Evolutionary conservation across 208 protist species (phyloP).

Genomic region (Angomonas deanei): DNA sequence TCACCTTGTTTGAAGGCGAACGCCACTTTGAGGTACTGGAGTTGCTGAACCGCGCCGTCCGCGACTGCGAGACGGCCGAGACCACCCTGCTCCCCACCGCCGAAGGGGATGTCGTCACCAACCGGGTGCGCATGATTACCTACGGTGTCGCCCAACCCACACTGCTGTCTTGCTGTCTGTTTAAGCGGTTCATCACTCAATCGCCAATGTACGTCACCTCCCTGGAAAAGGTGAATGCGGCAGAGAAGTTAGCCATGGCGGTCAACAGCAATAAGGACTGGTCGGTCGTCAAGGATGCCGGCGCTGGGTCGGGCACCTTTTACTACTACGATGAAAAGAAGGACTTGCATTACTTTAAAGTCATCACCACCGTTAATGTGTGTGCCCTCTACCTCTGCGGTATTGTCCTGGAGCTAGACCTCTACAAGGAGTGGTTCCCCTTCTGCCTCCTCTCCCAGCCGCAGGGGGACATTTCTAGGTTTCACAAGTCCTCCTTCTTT

Average conservation of each 20-base stretch:
- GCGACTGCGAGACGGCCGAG: constrained; percentile 16
- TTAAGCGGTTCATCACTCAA: constrained; percentile 30
- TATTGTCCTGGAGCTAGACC: constrained; percentile 49
- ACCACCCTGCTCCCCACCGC: constrained; percentile 9
- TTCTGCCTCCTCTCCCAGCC: constrained; percentile 27
- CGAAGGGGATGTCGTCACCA: constrained; percentile 17
- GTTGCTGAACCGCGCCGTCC: constrained; percentile 22
- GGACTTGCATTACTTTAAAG: constrained; percentile 49
- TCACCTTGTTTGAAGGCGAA: constrained; percentile 30
- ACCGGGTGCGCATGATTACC: constrained; percentile 11
- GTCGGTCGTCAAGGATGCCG: constrained; percentile 18
- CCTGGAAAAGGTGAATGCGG: constrained; percentile 12
- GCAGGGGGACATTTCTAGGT: constrained; percentile 39
- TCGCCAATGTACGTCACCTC: constrained; percentile 28
- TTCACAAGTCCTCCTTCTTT: constrained; percentile 47
- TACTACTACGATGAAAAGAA: constrained; percentile 35
- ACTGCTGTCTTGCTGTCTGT: constrained; percentile 24
- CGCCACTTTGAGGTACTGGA: constrained; percentile 45
- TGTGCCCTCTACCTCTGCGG: constrained; percentile 30
- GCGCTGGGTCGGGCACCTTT: constrained; percentile 25
- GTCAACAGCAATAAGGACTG: constrained; percentile 27
- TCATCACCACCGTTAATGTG: constrained; percentile 26
- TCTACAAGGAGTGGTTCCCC: constrained; percentile 52
- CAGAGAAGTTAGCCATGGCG: constrained; percentile 23
- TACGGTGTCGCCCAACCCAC: constrained; percentile 7